Evolutionary conservation across 139 green algal species (phyloP).

Genomic region (Diplosphaera chodatii): DNA sequence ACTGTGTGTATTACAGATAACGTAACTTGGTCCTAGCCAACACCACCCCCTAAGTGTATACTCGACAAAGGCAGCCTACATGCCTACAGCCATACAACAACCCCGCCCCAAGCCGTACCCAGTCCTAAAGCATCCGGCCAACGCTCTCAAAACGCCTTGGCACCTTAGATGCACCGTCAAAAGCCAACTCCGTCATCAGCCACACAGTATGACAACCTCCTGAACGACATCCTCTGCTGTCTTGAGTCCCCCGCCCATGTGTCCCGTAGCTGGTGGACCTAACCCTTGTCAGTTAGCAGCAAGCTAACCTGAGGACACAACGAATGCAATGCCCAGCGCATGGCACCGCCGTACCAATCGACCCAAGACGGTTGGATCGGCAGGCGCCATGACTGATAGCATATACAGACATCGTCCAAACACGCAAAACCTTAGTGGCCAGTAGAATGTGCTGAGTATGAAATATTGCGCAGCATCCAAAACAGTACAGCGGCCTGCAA

Average conservation of each 20-base stretch:
- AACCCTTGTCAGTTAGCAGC: background rate
- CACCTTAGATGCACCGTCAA: slow-evolving; percentile 12
- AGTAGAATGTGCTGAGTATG: background rate
- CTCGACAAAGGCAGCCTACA: background rate
- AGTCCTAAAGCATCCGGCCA: slow-evolving; percentile 43
- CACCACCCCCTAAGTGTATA: too few relatives aligned
- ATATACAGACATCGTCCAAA: background rate
- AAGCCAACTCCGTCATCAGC: slow-evolving; percentile 51
- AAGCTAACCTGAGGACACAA: background rate
- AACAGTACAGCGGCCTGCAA: background rate
- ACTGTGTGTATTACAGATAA: too few relatives aligned
- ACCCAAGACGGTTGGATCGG: background rate
- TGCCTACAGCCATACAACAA: slow-evolving; percentile 13
- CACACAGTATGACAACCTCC: slow-evolving; percentile 39
- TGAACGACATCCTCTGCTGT: background rate
- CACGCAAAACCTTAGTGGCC: background rate
- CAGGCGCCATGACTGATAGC: background rate
- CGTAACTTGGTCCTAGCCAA: too few relatives aligned
- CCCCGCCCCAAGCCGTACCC: slow-evolving; percentile 14
- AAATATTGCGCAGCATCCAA: background rate
- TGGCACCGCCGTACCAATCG: background rate
- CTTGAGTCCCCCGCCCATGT: slow-evolving; percentile 23
- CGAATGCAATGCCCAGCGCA: background rate
- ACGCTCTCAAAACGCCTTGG: slow-evolving; percentile 42
- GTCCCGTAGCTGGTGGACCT: slow-evolving; percentile 44